Evolutionary conservation across 2,329 filamentous ascomycete genomes (phyloP), one percentile per base, ranked within the genome.

Genomic region (Diaporthe helianthi): DNA sequence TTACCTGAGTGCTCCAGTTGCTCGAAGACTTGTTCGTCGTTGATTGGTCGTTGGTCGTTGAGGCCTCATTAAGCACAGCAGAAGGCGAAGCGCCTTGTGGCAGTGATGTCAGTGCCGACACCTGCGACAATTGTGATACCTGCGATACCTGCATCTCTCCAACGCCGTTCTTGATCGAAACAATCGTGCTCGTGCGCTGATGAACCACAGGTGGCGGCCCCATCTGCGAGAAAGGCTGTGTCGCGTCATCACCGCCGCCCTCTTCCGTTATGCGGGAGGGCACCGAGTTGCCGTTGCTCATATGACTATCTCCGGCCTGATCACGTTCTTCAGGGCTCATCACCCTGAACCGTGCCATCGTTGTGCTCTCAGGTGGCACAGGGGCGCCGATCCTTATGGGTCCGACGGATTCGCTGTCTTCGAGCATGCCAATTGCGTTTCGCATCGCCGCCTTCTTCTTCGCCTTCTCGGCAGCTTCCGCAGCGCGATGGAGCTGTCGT

Each of bases 1-100:
- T 92, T 69, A 87, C 85, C 76, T 94, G 92, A 0, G 91, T 93
- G 77, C 91, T 90, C 78, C 87, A 86, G 72, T 87, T 86, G 2
- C 87, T 89, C 1, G 88, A 90, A 15, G 89, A 90, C 65, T 82
- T 77, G 71, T 84, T 82, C 19, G 83, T 82, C 3, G 91, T 87
- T 71, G 92, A 89, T 1, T 92, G 93, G 2, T 92, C 94, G 80
- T 97, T 96, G n/a, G 94, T 97, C 1, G 94, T 97, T 2, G 94
- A 97, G 1, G 94, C 95, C 75, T 97, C 94, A 75, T 98, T 98
- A 65, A 90, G 82, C 69, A 86, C 79, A 15, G 85, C 86, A 31
- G 86, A 87, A 17, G 87, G 87, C 5, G 87, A 87, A 65, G 88
- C 81, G 4, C 86, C 88, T 0, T 84, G 80, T 0, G 88, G 86